Evolutionary conservation across 768 basidiomycete genomes (phyloP), one percentile per base, ranked within the genome.

Genomic region (Fomitopsis pulvina): DNA sequence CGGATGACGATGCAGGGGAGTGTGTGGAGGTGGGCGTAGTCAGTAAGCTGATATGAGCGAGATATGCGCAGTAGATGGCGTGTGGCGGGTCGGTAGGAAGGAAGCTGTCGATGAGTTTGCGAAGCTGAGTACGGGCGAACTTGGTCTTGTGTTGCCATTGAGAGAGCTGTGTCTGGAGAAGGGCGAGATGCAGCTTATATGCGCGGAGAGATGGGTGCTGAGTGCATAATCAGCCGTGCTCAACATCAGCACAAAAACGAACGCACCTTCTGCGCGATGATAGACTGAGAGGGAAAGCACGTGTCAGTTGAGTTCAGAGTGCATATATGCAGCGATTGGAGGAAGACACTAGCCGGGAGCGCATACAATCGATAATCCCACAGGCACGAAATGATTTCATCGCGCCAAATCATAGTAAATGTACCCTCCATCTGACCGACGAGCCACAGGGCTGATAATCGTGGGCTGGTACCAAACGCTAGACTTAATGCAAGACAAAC

Each of bases 131-230:
- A 32, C 80, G 80, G 0, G 82, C 78, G 53, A 77, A 78, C 62
- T 82, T 86, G 4, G 70, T 55, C 58, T 83, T 83, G 18, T 74
- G 66, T 57, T 78, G 71, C 69, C 68, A 62, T 39, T 67, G 59
- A 26, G 80, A 69, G 43, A 89, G 71, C 30, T 76, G 79, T 3
- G 83, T 78, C 16, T 83, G 81, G 28, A 87, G 75, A 32, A 80
- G 67, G 1, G 76, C 74, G 21, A 91, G 66, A 50, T 79, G 76
- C 3, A 78, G 76, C 38, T 73, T 77, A 60, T 84, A 82, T 6
- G 71, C 65, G 46, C 79, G 73, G 9, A 91, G 70, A 9, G 83
- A 75, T 2, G 87, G 83, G 57, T 85, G 82, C 82, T 85, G 46
- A 0, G 54, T 16, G 46, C 12, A 45, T 21, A 8, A 22, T 24